Conservation (phyloP, 2,329 filamentous ascomycete species). For the Beauveria asiatica region DNA sequence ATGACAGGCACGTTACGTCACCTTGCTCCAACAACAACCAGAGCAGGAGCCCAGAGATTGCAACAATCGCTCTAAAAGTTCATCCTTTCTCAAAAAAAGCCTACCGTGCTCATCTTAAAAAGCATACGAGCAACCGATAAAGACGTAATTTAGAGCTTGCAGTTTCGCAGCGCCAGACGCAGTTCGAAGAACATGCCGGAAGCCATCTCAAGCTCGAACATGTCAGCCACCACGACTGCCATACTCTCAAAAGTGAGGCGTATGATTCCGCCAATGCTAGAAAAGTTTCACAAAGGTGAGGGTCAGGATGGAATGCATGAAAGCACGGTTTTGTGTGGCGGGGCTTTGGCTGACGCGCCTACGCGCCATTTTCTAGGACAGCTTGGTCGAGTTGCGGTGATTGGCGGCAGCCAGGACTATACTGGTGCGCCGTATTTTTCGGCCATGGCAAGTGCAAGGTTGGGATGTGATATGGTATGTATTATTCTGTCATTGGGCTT, state of each 20-base stretch:
- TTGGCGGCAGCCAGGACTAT: conserved; percentile 92
- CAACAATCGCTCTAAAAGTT: background rate
- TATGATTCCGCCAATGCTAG: conserved; percentile 90
- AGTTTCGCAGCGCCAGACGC: background rate
- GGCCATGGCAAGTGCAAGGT: conserved; percentile 84
- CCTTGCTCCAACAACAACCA: background rate
- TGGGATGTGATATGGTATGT: conserved; percentile 82
- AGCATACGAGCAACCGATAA: background rate
- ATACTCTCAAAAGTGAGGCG: conserved; percentile 74
- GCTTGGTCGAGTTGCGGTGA: conserved; percentile 82
- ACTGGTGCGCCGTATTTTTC: conserved; percentile 98
- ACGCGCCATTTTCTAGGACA: conserved; percentile 53
- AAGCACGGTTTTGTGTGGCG: too few relatives aligned
- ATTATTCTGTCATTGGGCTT: background rate
- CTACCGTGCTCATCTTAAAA: too few relatives aligned
- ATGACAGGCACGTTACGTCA: background rate
- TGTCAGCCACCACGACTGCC: conserved; percentile 64
- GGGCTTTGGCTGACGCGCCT: background rate
- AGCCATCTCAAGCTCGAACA: conserved; percentile 28
- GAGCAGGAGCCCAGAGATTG: background rate
- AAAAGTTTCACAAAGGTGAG: conserved; percentile 89
- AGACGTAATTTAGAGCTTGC: background rate
- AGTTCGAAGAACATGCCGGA: conserved; percentile 5
- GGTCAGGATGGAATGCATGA: background rate
- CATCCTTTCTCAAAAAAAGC: background rate